phyloP scores from a whole-genome alignment of 2,329 filamentous ascomycete species.

The Paecilomyces sp. region DNA sequence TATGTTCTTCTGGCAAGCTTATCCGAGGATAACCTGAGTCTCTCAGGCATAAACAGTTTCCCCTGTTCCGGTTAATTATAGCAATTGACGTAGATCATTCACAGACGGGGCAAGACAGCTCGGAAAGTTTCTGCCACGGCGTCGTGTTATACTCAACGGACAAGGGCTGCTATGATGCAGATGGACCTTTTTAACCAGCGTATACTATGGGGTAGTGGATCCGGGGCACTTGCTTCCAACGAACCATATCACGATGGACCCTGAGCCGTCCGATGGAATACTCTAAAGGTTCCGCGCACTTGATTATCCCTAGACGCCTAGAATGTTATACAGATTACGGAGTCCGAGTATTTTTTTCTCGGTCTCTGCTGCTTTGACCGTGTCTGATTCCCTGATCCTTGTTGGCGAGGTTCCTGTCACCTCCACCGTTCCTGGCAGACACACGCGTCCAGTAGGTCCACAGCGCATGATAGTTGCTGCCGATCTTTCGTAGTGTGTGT shows the following conservation, averaged over 20 bases:
- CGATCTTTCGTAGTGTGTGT: not conserved
- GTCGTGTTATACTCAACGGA: not conserved
- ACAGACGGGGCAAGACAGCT: not conserved
- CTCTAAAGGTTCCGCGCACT: not conserved
- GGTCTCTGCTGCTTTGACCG: not conserved
- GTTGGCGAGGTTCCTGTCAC: not conserved
- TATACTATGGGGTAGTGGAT: not conserved
- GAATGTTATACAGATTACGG: not conserved
- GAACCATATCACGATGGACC: not conserved
- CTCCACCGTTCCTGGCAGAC: not conserved
- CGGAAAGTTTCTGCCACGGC: not conserved
- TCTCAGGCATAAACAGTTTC: not conserved
- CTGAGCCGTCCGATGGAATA: not conserved
- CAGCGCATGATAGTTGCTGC: not conserved
- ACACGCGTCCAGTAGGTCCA: not conserved
- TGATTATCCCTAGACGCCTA: not conserved
- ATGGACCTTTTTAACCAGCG: not conserved
- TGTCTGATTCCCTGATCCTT: not conserved
- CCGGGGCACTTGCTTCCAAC: not conserved
- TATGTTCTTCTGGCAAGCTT: not conserved
- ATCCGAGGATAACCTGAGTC: not conserved
- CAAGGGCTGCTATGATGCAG: not conserved
- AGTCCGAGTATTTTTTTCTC: not conserved
- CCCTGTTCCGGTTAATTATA: not conserved
- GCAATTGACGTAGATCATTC: not conserved